Evolutionary conservation across 345 rosid genomes (phyloP), one percentile per base, ranked within the genome.

Genomic region (Aegle marmelos): DNA sequence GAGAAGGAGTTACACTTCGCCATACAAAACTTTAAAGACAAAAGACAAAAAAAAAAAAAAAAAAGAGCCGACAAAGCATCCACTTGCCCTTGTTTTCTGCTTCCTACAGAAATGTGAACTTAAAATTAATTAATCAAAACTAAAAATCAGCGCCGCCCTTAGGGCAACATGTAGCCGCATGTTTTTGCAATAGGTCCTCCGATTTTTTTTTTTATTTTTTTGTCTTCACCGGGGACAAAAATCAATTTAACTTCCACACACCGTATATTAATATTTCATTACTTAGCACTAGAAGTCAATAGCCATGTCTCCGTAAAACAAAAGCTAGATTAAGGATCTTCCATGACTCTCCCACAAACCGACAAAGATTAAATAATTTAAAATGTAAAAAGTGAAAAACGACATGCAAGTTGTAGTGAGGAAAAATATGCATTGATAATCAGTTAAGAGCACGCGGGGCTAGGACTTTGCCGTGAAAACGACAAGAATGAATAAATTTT

Each of bases 61-160:
- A 60, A 60, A 5, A 28, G 2, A 28, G 6, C 65, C 65, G 34
- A 11, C 65, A 11, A 5, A 61, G 65, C 31, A 45, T 13, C 53
- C 75, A 50, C 24, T 33, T 72, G 57, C 25, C n/a, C 75, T 11
- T 57, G 75, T 72, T 34, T 34, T 57, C 50, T 31, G 50, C 31
- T 17, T 11, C 22, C n/a, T 21, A 16, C 13, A 13, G 50, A 45
- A 37, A 45, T 3, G 50, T 45, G 17, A 45, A 13, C 17, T 45
- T 3, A 11, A 45, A 11, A 11, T 11, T 45, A 45, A 41, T 41
- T 11, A 41, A 41, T 45, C 4, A n/a, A 9, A 45, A 31, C 21
- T 21, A 37, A 67, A 36, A 24, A 17, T 33, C 48, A 9, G 75
- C 75, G 75, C 75, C 75, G 75, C 75, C 63, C 4, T 58, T n/a